These are phyloP conservation scores for Irpex sp. DNA, from an alignment of 1,284 basidiomycete species.

Conservation along the genomic window DNA sequence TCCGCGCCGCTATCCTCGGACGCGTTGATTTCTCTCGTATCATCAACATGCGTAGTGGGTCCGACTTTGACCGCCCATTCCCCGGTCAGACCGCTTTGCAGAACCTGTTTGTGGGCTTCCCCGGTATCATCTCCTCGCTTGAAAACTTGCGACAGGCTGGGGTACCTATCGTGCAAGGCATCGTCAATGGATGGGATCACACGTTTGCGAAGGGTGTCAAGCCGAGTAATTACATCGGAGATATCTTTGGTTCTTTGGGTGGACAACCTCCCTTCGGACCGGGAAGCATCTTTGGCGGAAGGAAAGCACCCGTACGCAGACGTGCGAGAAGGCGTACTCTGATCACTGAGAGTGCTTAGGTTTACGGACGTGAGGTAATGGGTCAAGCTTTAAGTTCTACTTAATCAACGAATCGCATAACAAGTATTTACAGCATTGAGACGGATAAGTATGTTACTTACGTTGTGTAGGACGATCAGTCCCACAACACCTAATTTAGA, in stretches of 20 bases:
- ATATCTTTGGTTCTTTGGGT: constrained; percentile 19
- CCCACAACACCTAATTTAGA: neutral
- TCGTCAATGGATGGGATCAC: constrained; percentile 25
- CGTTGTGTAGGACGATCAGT: neutral
- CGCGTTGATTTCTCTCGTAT: constrained; percentile 42
- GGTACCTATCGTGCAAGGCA: constrained; percentile 28
- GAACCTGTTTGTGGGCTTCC: constrained; percentile 20
- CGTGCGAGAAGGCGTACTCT: neutral
- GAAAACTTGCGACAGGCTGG: constrained; percentile 28
- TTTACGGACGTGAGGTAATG: neutral
- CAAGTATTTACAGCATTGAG: neutral
- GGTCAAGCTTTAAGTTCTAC: no score
- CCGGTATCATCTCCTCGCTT: constrained; percentile 21
- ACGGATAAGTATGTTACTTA: neutral
- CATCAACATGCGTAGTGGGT: constrained; percentile 41
- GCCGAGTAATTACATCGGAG: constrained; percentile 29
- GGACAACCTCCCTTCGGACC: constrained; percentile 8
- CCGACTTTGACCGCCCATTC: constrained; percentile 41
- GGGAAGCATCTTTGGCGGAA: constrained; percentile 9
- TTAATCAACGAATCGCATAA: no score
- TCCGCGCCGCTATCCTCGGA: constrained; percentile 35
- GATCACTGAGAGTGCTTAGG: neutral
- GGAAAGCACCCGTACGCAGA: neutral
- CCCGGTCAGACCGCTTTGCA: constrained; percentile 21
- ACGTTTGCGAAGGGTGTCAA: constrained; percentile 25